Percentiles rank a stretch among this genome's conserved stretches.
phyloP scores from a whole-genome alignment of 2,329 filamentous ascomycete species.

The Monosporascus sp. region DNA sequence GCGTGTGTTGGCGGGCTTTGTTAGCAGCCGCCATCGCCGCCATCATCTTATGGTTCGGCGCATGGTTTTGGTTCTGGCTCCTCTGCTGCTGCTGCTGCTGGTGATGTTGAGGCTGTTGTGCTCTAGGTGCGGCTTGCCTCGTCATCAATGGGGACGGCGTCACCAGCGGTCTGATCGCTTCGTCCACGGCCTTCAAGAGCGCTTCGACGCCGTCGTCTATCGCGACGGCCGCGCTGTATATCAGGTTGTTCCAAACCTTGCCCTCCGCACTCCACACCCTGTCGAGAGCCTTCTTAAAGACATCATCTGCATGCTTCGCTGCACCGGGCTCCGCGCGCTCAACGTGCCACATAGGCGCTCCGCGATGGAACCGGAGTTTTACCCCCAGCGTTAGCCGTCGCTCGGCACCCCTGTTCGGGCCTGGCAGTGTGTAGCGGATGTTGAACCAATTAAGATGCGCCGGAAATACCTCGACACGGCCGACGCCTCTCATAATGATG shows the following conservation, averaged over 20 bases:
- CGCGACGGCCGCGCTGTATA: conserved; percentile 37
- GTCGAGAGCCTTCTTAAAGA: conserved; percentile 21
- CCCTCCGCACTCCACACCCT: conserved; percentile 24
- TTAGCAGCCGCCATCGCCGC: conserved; percentile 10
- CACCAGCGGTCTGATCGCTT: conserved; percentile 35
- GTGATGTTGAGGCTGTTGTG: conserved; percentile 7
- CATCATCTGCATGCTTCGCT: conserved; percentile 20
- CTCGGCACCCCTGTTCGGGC: conserved; percentile 18
- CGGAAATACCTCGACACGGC: conserved; percentile 46
- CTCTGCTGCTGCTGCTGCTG: conserved; percentile 1
- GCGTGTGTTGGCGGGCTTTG: background rate
- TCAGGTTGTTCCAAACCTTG: conserved; percentile 23
- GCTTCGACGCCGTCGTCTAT: conserved; percentile 37
- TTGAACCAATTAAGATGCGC: conserved; percentile 53
- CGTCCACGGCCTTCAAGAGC: conserved; percentile 44
- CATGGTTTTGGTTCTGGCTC: conserved; percentile 10
- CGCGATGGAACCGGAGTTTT: conserved; percentile 43
- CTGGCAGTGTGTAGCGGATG: conserved; percentile 46
- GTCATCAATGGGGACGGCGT: conserved; percentile 21
- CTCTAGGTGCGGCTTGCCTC: conserved; percentile 19
- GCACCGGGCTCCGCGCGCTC: conserved; percentile 28
- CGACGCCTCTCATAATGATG: conserved; percentile 37
- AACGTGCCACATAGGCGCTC: conserved; percentile 48
- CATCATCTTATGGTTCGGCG: conserved; percentile 14
- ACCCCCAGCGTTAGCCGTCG: conserved; percentile 47